Evolutionary conservation across 169 alveolate species (phyloP), one percentile per base, ranked within the genome.

Genomic region (Babesia microti): DNA sequence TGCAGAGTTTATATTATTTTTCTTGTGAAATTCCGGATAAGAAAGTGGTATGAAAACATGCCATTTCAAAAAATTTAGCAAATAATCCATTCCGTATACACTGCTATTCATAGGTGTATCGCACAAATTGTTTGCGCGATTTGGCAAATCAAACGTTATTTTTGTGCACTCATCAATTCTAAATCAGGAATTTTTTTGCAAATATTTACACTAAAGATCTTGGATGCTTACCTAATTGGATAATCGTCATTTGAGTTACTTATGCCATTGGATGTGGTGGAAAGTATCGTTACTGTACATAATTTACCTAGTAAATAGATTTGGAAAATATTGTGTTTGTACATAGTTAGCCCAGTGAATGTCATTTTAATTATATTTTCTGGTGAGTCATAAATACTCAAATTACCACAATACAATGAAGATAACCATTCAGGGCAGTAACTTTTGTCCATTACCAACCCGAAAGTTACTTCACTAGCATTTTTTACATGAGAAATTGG

Each of bases 1-100:
- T 14, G 98, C 98, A 5, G 98, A 95, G 21, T 59, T 57, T 24
- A 93, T 71, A 17, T 88, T 91, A 37, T 92, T 59, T 42, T 72
- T 44, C 41, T 54, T 32, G 53, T 57, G 48, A 34, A 46, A 35
- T 4, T 54, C 65, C 1, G 19, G 9, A 21, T 34, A 54, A 11
- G 55, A 46, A 6, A 65, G 39, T 12, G 76, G 76, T 18, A 32
- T 18, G 11, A 65, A 21, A 18, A 65, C 76, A 35, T 54, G 61
- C 14, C 36, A 18, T 22, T 30, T 54, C 6, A 65, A 39, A 15
- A 15, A 35, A n/a, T 55, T 63, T 0, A 65, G 9, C 6, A 35
- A 40, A n/a, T 32, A 48, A 11, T 17, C 41, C 19, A 65, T 37
- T 21, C 76, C 76, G 22, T n/a, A n/a, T n/a, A n/a, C n/a, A n/a